Evolutionary conservation across 176 grass and related monocot genomes (phyloP), one percentile per base, ranked within the genome.

Genomic region (Oryza glumipatula): DNA sequence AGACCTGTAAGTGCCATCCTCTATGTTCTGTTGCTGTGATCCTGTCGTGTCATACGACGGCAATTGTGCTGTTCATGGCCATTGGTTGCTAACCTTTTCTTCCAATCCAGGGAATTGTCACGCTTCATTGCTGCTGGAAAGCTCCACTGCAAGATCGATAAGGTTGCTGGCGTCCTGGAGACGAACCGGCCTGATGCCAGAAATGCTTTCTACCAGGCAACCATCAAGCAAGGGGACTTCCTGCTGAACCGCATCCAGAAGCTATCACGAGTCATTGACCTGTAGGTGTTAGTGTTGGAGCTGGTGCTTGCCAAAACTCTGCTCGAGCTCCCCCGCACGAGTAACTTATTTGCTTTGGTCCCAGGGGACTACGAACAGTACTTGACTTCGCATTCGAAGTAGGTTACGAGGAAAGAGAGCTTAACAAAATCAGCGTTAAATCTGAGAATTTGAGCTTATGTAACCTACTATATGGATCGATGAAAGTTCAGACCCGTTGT

Each of bases 121-220:
- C 89, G 91, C n/a, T 99, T 99, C 67, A 99, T 99, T 73, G 96
- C 93, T 82, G 93, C 93, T 68, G 96, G 93, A 11, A 96, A 99
- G 69, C 92, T 99, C 81, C 96, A 99, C 86, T 99, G 96, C 86
- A 99, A 99, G 91, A 99, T 99, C 24, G 93, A 96, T 76, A 99
- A 96, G 85, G 93, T 99, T 81, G 96, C 93, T 35, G 93, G 93
- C 21, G 91, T 96, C 58, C 66, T 99, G 74, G 96, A 99, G 80
- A 99, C 96, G 0, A 99, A 99, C 80, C 74, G 96, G 77, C 96
- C 94, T 76, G 96, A 99, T 73, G 90, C 91, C 5, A 94, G 91
- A 64, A 96, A 96, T 79, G 94, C 96, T 32, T 93, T 99, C 73
- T 99, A 99, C 86, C 96, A 99, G 89, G 77, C 91, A 26, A 99